A percentile compares a stretch with the other conserved stretches of the same genome.
Evolutionary conservation across 306 rosid genomes (phyloP).

Genomic region (Fagus crenata): DNA sequence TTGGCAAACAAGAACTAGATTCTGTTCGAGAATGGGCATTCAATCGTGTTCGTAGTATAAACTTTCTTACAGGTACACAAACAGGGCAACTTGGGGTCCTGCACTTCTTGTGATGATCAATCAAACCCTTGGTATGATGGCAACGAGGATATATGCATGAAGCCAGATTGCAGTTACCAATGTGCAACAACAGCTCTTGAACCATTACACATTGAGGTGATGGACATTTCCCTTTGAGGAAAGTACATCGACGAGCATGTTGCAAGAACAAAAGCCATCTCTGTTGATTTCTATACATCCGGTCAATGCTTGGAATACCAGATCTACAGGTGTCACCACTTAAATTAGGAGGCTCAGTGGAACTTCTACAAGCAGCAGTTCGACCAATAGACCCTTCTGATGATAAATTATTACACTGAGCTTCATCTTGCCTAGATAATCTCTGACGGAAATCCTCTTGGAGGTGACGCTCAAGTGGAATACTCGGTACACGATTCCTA

Average conservation of each 20-base stretch:
- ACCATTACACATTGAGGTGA: conserved; percentile 58
- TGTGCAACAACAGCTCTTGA: conserved; percentile 73
- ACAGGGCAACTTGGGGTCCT: conserved; percentile 72
- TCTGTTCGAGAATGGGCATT: conserved; percentile 27
- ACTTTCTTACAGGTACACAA: conserved; percentile 69
- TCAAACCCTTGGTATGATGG: conserved; percentile 63
- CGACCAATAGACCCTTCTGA: conserved; percentile 72
- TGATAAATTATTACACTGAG: conserved; percentile 77
- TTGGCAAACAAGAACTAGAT: conserved; percentile 53
- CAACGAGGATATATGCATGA: conserved; percentile 64
- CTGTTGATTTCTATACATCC: conserved; percentile 65
- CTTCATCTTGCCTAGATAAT: conserved; percentile 66
- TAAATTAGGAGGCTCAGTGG: conserved; percentile 44
- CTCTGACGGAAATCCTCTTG: conserved; percentile 53
- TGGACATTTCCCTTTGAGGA: conserved; percentile 80
- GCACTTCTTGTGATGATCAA: conserved; percentile 70
- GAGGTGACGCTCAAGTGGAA: conserved; percentile 44
- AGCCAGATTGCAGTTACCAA: conserved; percentile 48
- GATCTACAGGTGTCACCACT: conserved; percentile 29
- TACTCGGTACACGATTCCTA: conserved; percentile 32
- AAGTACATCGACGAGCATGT: conserved; percentile 79
- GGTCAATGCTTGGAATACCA: conserved; percentile 20
- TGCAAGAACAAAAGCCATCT: conserved; percentile 88
- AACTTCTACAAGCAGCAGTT: conserved; percentile 47
- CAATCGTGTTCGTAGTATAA: conserved; percentile 36